phyloP scores from a whole-genome alignment of 805 yeast genomes.

The Saccharomycopsis selenospora region DNA sequence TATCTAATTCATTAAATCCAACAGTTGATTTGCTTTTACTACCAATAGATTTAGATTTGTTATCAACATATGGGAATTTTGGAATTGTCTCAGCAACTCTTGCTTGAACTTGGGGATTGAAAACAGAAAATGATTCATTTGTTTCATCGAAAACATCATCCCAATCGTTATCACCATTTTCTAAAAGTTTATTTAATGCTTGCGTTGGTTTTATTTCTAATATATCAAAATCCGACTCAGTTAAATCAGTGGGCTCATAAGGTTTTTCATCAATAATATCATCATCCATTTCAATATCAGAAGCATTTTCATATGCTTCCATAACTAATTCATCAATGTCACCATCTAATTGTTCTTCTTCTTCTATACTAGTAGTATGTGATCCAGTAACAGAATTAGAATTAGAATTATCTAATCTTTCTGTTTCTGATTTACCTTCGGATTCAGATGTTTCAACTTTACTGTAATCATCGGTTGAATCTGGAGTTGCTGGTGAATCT shows the following conservation, averaged over 20 bases:
- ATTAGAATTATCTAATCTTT: not conserved
- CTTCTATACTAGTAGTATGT: conserved; percentile 22
- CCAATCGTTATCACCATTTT: conserved; percentile 6
- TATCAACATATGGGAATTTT: conserved; percentile 8
- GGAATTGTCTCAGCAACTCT: conserved; percentile 11
- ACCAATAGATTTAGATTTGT: conserved; percentile 20
- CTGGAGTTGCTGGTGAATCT: not conserved
- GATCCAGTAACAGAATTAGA: conserved; percentile 18
- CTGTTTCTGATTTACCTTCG: not conserved
- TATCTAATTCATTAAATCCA: conserved; percentile 31
- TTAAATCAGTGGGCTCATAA: conserved; percentile 57
- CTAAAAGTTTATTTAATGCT: conserved; percentile 10
- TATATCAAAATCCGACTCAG: conserved; percentile 39
- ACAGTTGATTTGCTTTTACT: conserved; percentile 23
- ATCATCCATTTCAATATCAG: conserved; percentile 8
- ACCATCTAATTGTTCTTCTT: not conserved
- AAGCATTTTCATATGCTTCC: not conserved
- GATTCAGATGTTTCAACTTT: not conserved
- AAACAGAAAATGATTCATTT: conserved; percentile 24
- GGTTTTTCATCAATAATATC: conserved; percentile 53
- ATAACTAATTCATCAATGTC: not conserved
- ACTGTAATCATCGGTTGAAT: not conserved
- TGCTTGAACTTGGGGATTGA: conserved; percentile 28
- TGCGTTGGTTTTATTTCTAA: conserved; percentile 27
- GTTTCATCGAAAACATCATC: conserved; percentile 20